phyloP scores from a whole-genome alignment of 192 early-diverging fungal species.

The Backusella psychrophila region DNA sequence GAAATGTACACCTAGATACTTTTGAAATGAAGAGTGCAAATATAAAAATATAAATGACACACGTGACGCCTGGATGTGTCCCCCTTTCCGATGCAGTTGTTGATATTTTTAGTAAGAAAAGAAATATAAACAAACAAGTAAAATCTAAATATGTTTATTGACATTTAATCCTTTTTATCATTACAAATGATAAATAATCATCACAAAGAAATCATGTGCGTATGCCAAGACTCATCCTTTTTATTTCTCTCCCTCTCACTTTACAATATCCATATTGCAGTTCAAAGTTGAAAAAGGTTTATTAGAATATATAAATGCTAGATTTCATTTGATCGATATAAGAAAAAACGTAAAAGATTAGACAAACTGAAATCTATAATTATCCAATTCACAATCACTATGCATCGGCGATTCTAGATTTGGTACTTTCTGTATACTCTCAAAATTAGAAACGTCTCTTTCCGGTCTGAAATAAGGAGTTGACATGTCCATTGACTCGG shows the following conservation, averaged over 20 bases:
- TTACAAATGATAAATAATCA: neutral
- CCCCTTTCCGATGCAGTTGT: neutral
- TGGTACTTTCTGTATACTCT: neutral
- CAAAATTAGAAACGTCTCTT: neutral
- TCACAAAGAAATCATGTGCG: neutral
- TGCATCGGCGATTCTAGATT: neutral
- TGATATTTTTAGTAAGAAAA: neutral
- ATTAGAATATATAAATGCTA: too few species aligned
- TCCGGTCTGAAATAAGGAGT: neutral
- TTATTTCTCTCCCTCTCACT: neutral
- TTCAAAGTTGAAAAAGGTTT: neutral
- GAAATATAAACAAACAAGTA: neutral
- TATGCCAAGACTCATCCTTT: neutral
- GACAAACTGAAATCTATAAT: neutral
- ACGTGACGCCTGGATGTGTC: neutral
- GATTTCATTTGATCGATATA: neutral
- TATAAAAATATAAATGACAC: conserved; percentile 5
- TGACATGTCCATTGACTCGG: neutral
- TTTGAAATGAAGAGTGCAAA: neutral
- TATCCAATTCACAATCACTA: neutral
- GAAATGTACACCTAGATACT: neutral
- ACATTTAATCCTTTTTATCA: neutral
- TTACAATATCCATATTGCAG: neutral
- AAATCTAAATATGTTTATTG: neutral
- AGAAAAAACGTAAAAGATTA: neutral